Percentiles rank a stretch among this genome's conserved stretches.
phyloP scores from a whole-genome alignment of 371 early-diverging fungal genomes.

The Mucor ambiguus region DNA sequence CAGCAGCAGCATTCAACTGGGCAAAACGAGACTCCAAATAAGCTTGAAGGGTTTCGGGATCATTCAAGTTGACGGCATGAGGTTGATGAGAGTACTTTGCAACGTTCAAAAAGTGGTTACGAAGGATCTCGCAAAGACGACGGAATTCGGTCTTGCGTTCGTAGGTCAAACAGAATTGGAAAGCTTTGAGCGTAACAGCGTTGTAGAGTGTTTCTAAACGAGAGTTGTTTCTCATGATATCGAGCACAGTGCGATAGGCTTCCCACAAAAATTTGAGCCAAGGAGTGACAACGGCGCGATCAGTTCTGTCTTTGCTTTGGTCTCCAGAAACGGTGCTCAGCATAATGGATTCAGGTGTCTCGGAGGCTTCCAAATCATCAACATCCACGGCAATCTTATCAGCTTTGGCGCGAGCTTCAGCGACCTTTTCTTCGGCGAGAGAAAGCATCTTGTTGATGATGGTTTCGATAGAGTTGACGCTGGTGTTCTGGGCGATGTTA shows the following conservation, averaged over 20 bases:
- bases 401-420: constrained; percentile 91
- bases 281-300: constrained; percentile 96
- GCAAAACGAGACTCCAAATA: constrained; percentile 94
- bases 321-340: constrained; percentile 94
- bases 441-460: constrained; percentile 89
- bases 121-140: constrained; percentile 94
- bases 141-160: constrained; percentile 98
- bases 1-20: constrained; percentile 93
- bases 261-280: constrained; percentile 99
- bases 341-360: constrained; percentile 96
- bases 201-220: constrained; percentile 95
- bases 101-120: constrained; percentile 89
- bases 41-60: constrained; percentile 95
- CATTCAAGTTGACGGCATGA: constrained; percentile 91
- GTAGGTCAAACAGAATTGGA: constrained; percentile 94
- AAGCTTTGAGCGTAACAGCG: constrained; percentile 86
- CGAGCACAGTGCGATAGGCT: constrained; percentile 94
- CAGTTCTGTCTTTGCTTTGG: constrained; percentile 93
- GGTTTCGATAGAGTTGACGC: constrained; percentile 85
- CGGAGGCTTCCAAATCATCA: constrained; percentile 95
- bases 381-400: constrained; percentile 85
- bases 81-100: constrained; percentile 93
- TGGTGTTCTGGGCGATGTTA: constrained; percentile 94
- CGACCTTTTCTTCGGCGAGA: constrained; percentile 85
- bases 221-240: constrained; percentile 95